Base-by-base conservation (phyloP, 371 early-diverging fungal genomes). In the Amoeboaphelidium protococcarum region DNA sequence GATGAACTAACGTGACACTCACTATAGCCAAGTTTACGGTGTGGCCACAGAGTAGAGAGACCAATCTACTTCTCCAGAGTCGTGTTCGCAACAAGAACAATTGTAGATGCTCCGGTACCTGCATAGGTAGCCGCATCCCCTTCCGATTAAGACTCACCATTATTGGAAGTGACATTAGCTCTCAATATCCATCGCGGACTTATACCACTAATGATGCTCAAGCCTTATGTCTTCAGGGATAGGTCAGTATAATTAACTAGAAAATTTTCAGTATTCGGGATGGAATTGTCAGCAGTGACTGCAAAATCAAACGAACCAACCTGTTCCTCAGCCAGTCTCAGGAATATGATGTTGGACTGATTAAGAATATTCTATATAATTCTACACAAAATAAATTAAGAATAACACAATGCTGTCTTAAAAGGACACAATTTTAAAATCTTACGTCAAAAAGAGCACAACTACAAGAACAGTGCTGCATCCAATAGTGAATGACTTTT, bases 401-500 rank as follows among this genome's bases (percentile, higher is more conserved):
- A n/a, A n/a, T n/a, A n/a, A n/a, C n/a, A n/a, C n/a, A n/a, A n/a
- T n/a, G n/a, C n/a, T n/a, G n/a, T n/a, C n/a, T n/a, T n/a, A n/a
- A n/a, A n/a, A n/a, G n/a, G n/a, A n/a, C n/a, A n/a, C n/a, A n/a
- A n/a, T n/a, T n/a, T n/a, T n/a, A n/a, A n/a, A n/a, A n/a, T n/a
- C n/a, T n/a, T 42, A 40, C n/a, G 44, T 50, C 19, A 52, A 24
- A 37, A 52, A 52, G 13, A 37, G 12, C 16, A 52, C 52, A 13
- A 52, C 52, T 4, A 52, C 24, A 16, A 52, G 37, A 16, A 52
- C 52, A 6, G 52, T 51, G 10, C 2, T 1, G 3, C 37, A 40
- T 1, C 52, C 52, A 27, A 52, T 52, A 23, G 41, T 2, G 13
- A 52, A 52, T 20, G 52, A 52, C n/a, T 51, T 41, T 19, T 49